A percentile compares a stretch with the other conserved stretches of the same genome.
These are phyloP conservation scores for Clarireedia homoeocarpa DNA, from an alignment of 2,329 filamentous ascomycete species.

Conservation along the genomic window DNA sequence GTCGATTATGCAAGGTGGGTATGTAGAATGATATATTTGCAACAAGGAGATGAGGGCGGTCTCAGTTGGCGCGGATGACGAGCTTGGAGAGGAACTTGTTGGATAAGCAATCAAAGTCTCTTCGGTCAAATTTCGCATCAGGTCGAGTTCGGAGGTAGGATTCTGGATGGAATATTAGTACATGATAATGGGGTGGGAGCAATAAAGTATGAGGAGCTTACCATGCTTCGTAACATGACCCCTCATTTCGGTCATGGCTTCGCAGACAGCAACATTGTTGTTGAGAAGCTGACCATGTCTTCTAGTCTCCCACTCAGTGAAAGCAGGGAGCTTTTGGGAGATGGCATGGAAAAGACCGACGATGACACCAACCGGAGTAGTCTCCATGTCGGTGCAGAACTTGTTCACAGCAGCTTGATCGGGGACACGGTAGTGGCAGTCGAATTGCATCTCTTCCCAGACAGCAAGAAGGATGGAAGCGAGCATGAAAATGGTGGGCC, in stretches of 20 bases:
- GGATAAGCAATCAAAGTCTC: conserved; percentile 89
- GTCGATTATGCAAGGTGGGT: conserved; percentile 26
- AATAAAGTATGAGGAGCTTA: conserved; percentile 40
- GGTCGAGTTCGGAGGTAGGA: conserved; percentile 71
- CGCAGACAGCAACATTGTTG: conserved; percentile 87
- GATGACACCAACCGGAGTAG: conserved; percentile 89
- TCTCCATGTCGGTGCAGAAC: conserved; percentile 96
- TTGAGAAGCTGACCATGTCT: conserved; percentile 87
- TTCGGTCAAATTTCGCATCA: conserved; percentile 76
- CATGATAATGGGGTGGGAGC: conserved; percentile 9
- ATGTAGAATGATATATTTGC: conserved; percentile 25
- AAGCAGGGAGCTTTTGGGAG: conserved; percentile 87
- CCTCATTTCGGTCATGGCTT: conserved; percentile 92
- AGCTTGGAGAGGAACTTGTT: conserved; percentile 97
- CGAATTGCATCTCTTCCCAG: conserved; percentile 99
- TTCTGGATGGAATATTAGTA: conserved; percentile 54
- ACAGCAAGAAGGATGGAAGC: conserved; percentile 87
- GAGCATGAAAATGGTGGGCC: conserved; percentile 97
- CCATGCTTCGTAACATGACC: conserved; percentile 90
- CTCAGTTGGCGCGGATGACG: conserved; percentile 85
- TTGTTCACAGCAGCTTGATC: conserved; percentile 80
- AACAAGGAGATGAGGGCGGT: conserved; percentile 9
- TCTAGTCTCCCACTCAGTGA: conserved; percentile 88
- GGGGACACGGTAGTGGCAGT: conserved; percentile 90
- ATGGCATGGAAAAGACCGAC: conserved; percentile 96